These are phyloP conservation scores for Nakazawaea populi DNA, from an alignment of 805 yeast genomes.

Conservation along the genomic window DNA sequence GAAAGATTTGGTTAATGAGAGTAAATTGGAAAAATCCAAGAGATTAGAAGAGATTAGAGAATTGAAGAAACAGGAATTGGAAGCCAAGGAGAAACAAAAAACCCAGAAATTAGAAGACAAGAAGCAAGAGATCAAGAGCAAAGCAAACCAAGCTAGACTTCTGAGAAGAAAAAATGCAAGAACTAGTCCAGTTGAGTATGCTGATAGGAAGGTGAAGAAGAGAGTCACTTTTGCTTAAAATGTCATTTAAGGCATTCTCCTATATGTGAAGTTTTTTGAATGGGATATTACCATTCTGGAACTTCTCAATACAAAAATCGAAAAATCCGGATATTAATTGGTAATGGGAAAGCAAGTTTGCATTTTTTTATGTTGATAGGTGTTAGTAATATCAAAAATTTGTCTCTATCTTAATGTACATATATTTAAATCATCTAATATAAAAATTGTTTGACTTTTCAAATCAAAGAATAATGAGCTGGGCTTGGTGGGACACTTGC, in stretches of 20 bases:
- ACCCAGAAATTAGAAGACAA: constrained; percentile 64
- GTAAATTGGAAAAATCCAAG: constrained; percentile 84
- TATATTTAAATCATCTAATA: too few species aligned
- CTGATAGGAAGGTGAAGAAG: constrained; percentile 22
- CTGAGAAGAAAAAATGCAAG: constrained; percentile 55
- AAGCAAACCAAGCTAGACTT: constrained; percentile 64
- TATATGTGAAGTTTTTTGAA: too few species aligned
- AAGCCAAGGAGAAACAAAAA: constrained; percentile 72
- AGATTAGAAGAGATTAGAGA: constrained; percentile 89
- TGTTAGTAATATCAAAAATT: too few species aligned
- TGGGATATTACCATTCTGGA: too few species aligned
- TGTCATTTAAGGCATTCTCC: too few species aligned
- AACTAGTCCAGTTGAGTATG: constrained; percentile 17
- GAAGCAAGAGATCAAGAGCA: constrained; percentile 69
- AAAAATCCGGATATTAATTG: too few species aligned
- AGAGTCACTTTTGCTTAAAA: constrained; percentile 44
- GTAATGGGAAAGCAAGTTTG: too few species aligned
- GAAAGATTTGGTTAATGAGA: constrained; percentile 71
- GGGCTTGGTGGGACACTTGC: constrained; percentile 24
- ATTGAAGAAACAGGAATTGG: constrained; percentile 79
- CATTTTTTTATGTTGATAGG: too few species aligned
- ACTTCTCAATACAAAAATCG: too few species aligned
- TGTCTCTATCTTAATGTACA: too few species aligned
- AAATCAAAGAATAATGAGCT: constrained; percentile 14
- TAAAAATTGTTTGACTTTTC: not conserved